Conservation (phyloP, 495 filamentous ascomycete species). For the Chaetomium tenue region DNA sequence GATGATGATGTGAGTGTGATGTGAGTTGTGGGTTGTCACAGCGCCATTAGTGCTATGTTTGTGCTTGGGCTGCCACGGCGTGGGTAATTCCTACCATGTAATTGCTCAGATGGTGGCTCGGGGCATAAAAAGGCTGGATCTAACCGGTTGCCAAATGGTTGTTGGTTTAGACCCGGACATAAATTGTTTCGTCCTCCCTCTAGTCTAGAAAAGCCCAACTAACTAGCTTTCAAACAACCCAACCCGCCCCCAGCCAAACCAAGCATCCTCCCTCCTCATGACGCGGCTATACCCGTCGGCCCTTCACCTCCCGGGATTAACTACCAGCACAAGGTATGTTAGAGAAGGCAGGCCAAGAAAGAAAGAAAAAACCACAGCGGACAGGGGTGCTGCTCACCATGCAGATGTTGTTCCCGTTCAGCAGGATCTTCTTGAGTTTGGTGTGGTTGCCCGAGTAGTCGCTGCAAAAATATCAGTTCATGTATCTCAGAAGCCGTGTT, state of each 20-base stretch:
- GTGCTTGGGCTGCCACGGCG: no score
- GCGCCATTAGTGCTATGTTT: no score
- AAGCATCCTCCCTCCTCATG: slow-evolving; percentile 17
- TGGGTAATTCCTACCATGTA: no score
- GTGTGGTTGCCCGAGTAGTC: slow-evolving; percentile 84
- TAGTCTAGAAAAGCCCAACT: background rate
- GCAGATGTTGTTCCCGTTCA: slow-evolving; percentile 99
- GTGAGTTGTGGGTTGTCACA: no score
- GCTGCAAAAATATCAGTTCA: slow-evolving; percentile 43
- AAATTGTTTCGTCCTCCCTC: background rate
- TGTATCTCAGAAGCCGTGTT: background rate
- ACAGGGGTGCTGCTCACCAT: slow-evolving; percentile 62
- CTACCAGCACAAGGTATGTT: slow-evolving; percentile 40
- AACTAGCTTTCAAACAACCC: background rate
- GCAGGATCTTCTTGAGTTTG: slow-evolving; percentile 86
- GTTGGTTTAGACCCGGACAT: background rate
- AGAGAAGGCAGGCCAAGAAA: background rate
- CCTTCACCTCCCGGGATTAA: slow-evolving; percentile 88
- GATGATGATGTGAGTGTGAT: no score
- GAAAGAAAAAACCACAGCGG: background rate
- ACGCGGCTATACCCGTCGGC: slow-evolving; percentile 45
- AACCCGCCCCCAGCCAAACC: background rate
- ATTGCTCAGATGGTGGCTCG: no score
- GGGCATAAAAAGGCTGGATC: background rate
- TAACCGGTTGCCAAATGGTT: background rate